Evolutionary conservation across 768 basidiomycete species (phyloP).

Genomic region (Ramaria sp.): DNA sequence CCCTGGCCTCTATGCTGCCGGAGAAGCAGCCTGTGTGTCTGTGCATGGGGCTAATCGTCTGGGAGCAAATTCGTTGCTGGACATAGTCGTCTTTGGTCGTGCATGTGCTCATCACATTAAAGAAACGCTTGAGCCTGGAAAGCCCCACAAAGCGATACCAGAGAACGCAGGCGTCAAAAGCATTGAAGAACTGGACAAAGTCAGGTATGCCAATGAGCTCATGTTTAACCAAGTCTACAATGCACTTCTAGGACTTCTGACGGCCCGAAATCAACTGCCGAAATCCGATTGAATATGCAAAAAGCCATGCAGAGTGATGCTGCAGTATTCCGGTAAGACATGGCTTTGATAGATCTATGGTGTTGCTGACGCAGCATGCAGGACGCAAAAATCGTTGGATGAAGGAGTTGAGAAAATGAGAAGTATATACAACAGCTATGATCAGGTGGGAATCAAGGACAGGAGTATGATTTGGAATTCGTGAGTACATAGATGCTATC

Average conservation of each 20-base stretch:
- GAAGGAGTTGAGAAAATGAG: conserved; percentile 85
- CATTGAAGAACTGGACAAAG: conserved; percentile 82
- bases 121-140: conserved; percentile 81
- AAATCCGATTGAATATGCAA: conserved; percentile 93
- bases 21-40: conserved; percentile 97
- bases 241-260: conserved; percentile 45
- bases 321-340: conserved; percentile 77
- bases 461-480: conserved; percentile 99
- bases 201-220: conserved; percentile 34
- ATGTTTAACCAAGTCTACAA: not conserved
- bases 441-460: conserved; percentile 93
- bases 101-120: conserved; percentile 98
- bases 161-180: conserved; percentile 77
- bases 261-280: conserved; percentile 78
- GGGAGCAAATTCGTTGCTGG: conserved; percentile 96
- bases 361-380: conserved; percentile 19
- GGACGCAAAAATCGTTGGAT: conserved; percentile 82
- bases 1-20: conserved; percentile 95
- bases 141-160: conserved; percentile 80
- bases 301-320: conserved; percentile 98
- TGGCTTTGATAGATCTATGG: not conserved
- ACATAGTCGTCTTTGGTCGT: conserved; percentile 98
- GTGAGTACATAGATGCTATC: conserved; percentile 36
- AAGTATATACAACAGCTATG: conserved; percentile 79
- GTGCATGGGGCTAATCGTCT: conserved; percentile 99